A percentile compares a stretch with the other conserved stretches of the same genome.
phyloP scores from a whole-genome alignment of 1,284 basidiomycete genomes.

The Schizophyllum amplum region DNA sequence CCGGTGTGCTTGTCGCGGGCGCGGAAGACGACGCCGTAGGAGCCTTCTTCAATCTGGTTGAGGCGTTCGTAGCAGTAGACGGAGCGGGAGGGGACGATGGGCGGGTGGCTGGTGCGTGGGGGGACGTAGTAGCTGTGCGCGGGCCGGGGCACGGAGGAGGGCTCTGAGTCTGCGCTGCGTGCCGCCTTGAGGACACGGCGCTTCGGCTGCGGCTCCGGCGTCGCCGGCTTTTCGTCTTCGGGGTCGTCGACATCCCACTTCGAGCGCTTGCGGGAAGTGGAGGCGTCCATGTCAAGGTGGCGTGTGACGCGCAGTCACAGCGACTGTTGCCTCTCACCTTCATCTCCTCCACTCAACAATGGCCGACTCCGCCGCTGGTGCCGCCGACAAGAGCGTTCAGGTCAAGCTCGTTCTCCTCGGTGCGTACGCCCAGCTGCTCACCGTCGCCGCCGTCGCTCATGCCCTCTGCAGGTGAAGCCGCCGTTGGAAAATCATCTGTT shows the following conservation, averaged over 20 bases:
- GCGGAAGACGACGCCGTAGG: constrained; percentile 96
- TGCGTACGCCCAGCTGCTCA: constrained; percentile 3
- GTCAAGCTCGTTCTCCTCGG: constrained; percentile 80
- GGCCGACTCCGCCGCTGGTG: constrained; percentile 64
- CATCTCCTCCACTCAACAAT: constrained; percentile 29
- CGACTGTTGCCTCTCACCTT: too few relatives aligned
- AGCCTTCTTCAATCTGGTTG: constrained; percentile 99
- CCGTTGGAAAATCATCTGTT: constrained; percentile 99
- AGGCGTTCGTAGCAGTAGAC: constrained; percentile 90
- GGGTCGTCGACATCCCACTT: constrained; percentile 59
- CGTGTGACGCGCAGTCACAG: too few relatives aligned
- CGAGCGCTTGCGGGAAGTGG: constrained; percentile 56
- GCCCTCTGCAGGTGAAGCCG: constrained; percentile 76
- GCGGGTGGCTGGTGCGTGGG: constrained; percentile 65
- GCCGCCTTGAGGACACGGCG: constrained; percentile 41
- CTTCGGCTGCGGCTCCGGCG: constrained; percentile 25
- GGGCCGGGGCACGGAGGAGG: constrained; percentile 17
- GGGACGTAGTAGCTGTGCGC: constrained; percentile 65
- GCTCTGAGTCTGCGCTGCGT: background rate
- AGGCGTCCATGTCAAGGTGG: constrained; percentile 21
- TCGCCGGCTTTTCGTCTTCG: constrained; percentile 25
- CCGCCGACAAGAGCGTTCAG: constrained; percentile 79
- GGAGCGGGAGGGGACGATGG: constrained; percentile 76
- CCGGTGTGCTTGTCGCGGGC: constrained; percentile 91
- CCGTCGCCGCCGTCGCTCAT: constrained; percentile 3